A percentile compares a stretch with the other conserved stretches of the same genome.
These are phyloP conservation scores for Eucalyptus decipiens DNA, from an alignment of 345 rosid genomes.

Conservation along the genomic window DNA sequence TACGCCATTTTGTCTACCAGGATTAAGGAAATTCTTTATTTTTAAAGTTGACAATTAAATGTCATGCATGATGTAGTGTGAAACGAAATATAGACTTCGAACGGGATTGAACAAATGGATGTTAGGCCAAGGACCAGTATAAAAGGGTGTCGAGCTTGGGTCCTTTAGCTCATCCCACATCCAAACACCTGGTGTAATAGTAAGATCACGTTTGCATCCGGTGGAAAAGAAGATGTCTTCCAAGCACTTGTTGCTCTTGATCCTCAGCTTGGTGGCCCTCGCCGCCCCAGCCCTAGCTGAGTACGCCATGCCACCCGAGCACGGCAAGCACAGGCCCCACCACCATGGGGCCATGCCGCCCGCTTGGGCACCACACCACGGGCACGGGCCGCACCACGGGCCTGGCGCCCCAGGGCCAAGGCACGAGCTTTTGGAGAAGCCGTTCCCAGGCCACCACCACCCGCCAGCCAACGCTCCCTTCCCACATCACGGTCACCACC, in stretches of 20 bases:
- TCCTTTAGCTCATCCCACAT: neutral
- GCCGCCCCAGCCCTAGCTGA: neutral
- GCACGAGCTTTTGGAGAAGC: neutral
- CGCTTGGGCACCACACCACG: neutral
- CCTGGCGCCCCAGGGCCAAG: neutral
- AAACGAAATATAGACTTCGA: neutral
- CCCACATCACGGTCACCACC: neutral
- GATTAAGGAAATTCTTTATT: neutral
- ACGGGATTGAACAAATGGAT: neutral
- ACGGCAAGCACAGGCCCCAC: neutral
- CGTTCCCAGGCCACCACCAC: neutral
- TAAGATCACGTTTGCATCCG: neutral
- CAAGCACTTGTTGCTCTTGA: neutral
- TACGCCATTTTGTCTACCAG: neutral
- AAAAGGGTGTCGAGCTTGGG: neutral
- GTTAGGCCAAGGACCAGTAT: neutral
- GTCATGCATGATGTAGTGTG: neutral
- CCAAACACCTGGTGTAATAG: neutral
- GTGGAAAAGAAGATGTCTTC: neutral
- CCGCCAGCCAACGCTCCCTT: neutral
- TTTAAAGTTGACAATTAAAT: neutral
- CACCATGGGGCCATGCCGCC: neutral
- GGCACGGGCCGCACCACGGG: neutral
- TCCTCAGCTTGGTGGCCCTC: constrained; percentile 4
- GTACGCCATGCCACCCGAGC: neutral